Conservation (phyloP, 1,139 yeast genomes). For the Taiozyma onychis region DNA sequence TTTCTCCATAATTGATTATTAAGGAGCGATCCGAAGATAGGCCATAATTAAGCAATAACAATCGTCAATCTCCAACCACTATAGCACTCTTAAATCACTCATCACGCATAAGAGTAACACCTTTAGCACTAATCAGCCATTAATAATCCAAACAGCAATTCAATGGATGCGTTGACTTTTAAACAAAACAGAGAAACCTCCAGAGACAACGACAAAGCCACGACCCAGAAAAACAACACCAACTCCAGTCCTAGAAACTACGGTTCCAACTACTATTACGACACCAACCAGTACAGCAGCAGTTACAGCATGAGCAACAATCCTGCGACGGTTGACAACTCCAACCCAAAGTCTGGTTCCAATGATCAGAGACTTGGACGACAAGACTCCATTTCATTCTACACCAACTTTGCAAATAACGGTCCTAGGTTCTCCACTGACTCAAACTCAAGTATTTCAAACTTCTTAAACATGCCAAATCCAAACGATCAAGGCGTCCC, state of each 20-base stretch:
- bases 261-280: conserved; percentile 4
- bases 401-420: conserved; percentile 17
- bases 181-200: conserved; percentile 7
- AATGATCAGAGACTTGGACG: conserved; percentile 10
- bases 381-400: conserved; percentile 24
- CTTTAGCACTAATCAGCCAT: no score
- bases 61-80: no score
- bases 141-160: no score
- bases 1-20: background rate
- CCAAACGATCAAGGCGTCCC: conserved; percentile 11
- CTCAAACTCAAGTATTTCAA: conserved; percentile 23
- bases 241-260: conserved; percentile 14
- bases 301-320: conserved; percentile 4
- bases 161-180: conserved; percentile 16
- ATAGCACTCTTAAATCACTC: no score
- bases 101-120: no score
- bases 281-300: background rate
- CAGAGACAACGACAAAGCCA: conserved; percentile 1
- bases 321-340: conserved; percentile 1
- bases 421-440: conserved; percentile 24
- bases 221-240: background rate
- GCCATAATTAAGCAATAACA: no score
- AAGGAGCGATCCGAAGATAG: background rate
- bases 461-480: conserved; percentile 17
- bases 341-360: background rate